A percentile compares a stretch with the other conserved stretches of the same genome.
These are phyloP conservation scores for Camillea tinctor DNA, from an alignment of 2,329 filamentous ascomycete genomes.

Conservation along the genomic window DNA sequence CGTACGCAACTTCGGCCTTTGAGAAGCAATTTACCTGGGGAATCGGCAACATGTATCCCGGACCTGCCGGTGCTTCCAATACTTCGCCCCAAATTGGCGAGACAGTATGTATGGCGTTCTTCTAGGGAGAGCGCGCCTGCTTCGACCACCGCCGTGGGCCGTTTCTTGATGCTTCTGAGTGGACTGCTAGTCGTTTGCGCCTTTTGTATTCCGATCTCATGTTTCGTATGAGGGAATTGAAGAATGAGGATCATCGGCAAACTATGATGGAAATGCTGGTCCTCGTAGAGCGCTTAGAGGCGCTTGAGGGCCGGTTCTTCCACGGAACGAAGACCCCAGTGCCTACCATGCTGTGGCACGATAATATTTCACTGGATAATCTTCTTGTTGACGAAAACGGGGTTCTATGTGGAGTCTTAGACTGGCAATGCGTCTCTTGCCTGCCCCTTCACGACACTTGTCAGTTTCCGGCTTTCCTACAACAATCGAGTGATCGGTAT, in stretches of 20 bases:
- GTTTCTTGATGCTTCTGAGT: conserved; percentile 21
- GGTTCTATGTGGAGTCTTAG: conserved; percentile 30
- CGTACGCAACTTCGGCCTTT: conserved; percentile 22
- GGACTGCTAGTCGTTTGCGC: conserved; percentile 18
- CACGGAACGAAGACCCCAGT: conserved; percentile 3
- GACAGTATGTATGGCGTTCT: conserved; percentile 29
- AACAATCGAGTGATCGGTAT: conserved; percentile 19
- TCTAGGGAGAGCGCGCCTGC: conserved; percentile 27
- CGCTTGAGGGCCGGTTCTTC: conserved; percentile 16
- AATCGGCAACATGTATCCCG: conserved; percentile 31
- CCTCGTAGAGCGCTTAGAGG: conserved; percentile 19
- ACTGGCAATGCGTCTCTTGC: conserved; percentile 35
- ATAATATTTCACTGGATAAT: conserved; percentile 33
- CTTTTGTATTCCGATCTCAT: conserved; percentile 20
- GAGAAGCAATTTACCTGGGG: conserved; percentile 16
- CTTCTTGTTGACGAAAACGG: conserved; percentile 34
- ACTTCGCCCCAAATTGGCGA: conserved; percentile 17
- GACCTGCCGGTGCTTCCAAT: neutral
- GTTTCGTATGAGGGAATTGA: conserved; percentile 2
- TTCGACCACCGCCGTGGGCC: conserved; percentile 15
- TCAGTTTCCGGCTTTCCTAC: conserved; percentile 32
- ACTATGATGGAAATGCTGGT: conserved; percentile 14
- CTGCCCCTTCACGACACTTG: conserved; percentile 32
- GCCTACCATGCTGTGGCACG: conserved; percentile 31
- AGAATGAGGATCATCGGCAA: conserved; percentile 6